Evolutionary conservation across 768 basidiomycete species (phyloP).

Genomic region (Amanita jacksonii): DNA sequence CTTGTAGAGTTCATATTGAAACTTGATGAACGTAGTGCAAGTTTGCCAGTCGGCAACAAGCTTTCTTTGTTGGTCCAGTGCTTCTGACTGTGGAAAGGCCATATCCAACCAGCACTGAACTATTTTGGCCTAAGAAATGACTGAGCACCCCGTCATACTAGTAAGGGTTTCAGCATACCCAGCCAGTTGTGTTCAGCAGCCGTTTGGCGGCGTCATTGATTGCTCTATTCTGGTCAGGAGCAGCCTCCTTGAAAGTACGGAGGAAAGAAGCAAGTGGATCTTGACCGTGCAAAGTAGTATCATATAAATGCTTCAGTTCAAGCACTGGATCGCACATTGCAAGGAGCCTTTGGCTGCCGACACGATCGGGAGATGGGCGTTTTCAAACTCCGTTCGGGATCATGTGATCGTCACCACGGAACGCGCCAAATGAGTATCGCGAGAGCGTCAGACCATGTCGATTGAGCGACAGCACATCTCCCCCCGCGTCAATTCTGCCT

Average conservation of each 20-base stretch:
- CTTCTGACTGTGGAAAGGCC: not conserved
- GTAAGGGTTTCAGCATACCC: constrained; percentile 2
- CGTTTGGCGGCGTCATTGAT: not conserved
- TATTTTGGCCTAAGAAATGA: not conserved
- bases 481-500: constrained; percentile 5
- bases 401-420: constrained; percentile 3
- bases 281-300: not conserved
- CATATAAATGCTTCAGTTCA: not conserved
- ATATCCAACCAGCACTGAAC: constrained; percentile 3
- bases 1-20: constrained; percentile 17
- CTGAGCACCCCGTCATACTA: not conserved
- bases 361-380: too few species aligned
- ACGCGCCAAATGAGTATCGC: too few species aligned
- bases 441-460: not conserved
- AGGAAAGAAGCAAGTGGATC: not conserved
- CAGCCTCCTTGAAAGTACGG: too few species aligned
- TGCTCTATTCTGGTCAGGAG: not conserved
- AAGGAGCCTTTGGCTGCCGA: too few species aligned
- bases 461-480: constrained; percentile 1
- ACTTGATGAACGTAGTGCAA: constrained; percentile 11
- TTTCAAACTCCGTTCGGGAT: not conserved
- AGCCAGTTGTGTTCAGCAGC: not conserved
- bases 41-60: not conserved
- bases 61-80: not conserved
- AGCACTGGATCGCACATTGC: not conserved